Evolutionary conservation across 768 basidiomycete genomes (phyloP), one percentile per base, ranked within the genome.

Genomic region (Clitopilus hobsonii): DNA sequence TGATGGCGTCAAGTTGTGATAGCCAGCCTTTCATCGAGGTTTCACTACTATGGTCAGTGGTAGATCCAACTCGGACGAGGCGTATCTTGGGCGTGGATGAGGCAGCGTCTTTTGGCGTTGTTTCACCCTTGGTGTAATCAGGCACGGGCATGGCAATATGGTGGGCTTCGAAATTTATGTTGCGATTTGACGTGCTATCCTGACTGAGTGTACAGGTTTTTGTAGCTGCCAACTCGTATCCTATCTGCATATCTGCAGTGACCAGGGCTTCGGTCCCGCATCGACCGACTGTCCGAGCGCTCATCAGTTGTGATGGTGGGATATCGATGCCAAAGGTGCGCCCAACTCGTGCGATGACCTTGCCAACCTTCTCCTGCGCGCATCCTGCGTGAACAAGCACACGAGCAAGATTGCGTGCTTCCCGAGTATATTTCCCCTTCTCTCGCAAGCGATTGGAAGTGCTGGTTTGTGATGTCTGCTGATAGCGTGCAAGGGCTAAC

Each of bases 181-280:
- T 53, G 2, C 49, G 36, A 27, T 62, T 56, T 45, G 61, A 62
- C 18, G 61, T 62, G 16, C 53, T 54, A 38, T 62, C 61, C n/a
- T 56, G 57, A 32, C 61, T 62, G 22, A 53, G 49, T 7, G 53
- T 55, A 11, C 57, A 41, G n/a, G 54, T 56, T 56, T 28, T 38
- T 20, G 38, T 51, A 16, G 13, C 36, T 16, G 49, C 49, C 23
- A 60, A 47, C 47, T 60, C 54, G 24, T 60, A 57, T 5, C 53
- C 54, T 2, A 57, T 30, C 20, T 60, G 59, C 6, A 60, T 55
- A 24, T 58, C 56, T 16, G 59, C 54, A 1, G 47, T 55, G 2
- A 60, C 48, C 0, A 56, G 53, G 7, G 56, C 60, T 51, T 66
- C 63, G 8, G 56, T n/a, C 16, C 58, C 32, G 0, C 56, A 58